Conservation (phyloP, 441 rosid species). For the Eruca vesicaria region DNA sequence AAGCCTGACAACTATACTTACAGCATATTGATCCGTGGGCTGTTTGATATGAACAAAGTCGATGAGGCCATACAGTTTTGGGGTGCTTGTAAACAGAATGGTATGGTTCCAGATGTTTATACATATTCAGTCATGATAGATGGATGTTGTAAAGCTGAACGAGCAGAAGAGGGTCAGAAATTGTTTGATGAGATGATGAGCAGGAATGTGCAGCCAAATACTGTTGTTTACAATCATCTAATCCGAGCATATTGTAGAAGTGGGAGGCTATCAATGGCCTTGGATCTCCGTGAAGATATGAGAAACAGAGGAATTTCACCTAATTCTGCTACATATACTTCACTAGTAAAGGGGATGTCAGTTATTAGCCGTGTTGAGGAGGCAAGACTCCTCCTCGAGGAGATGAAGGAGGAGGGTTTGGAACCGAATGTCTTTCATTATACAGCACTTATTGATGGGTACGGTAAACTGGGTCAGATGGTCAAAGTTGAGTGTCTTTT, state of each 20-base stretch:
- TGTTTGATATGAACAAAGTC: slow-evolving; percentile 43
- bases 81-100: slow-evolving; percentile 47
- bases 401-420: slow-evolving; percentile 51
- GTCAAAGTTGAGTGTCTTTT: slow-evolving; percentile 42
- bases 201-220: slow-evolving; percentile 41
- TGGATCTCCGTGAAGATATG: slow-evolving; percentile 51
- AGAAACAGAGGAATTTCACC: slow-evolving; percentile 43
- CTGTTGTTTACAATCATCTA: slow-evolving; percentile 52
- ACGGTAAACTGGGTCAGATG: slow-evolving; percentile 58
- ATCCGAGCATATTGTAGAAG: slow-evolving; percentile 48
- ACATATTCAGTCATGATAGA: slow-evolving; percentile 61
- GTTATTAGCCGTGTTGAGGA: slow-evolving; percentile 45
- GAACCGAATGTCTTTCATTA: slow-evolving; percentile 55
- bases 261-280: slow-evolving; percentile 46
- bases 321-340: slow-evolving; percentile 51
- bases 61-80: slow-evolving; percentile 56
- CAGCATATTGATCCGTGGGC: slow-evolving; percentile 17
- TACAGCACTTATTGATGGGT: slow-evolving; percentile 59
- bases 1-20: slow-evolving; percentile 51
- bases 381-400: slow-evolving; percentile 42
- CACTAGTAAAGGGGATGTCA: slow-evolving; percentile 60
- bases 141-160: slow-evolving; percentile 60
- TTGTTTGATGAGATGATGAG: slow-evolving; percentile 46
- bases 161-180: slow-evolving; percentile 49
- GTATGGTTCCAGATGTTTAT: slow-evolving; percentile 44